Evolutionary conservation across 2,329 filamentous ascomycete species (phyloP).

Genomic region (Leptographium procerum): DNA sequence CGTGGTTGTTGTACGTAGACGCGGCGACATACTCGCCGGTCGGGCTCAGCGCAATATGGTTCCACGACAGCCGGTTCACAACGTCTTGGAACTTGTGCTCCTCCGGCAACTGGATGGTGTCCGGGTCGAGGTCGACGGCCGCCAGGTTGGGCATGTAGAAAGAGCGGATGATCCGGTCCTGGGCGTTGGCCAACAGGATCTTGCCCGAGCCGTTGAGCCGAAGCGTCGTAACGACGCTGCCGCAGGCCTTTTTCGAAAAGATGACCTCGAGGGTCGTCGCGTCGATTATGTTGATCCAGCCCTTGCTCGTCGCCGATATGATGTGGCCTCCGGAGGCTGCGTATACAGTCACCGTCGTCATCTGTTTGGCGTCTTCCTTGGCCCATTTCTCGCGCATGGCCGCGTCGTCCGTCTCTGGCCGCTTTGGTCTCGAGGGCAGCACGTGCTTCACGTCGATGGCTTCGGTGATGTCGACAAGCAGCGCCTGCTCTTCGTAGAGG

Average conservation of each 20-base stretch:
- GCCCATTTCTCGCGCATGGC: slow-evolving; percentile 69
- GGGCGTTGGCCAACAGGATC: slow-evolving; percentile 82
- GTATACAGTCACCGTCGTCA: slow-evolving; percentile 87
- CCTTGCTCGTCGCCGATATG: slow-evolving; percentile 85
- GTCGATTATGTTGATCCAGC: slow-evolving; percentile 92
- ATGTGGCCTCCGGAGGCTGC: slow-evolving; percentile 79
- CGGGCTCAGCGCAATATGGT: slow-evolving; percentile 89
- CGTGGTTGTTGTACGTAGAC: slow-evolving; percentile 95
- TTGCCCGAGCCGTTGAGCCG: slow-evolving; percentile 75
- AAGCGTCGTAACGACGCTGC: slow-evolving; percentile 77
- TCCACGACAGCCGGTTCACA: slow-evolving; percentile 91
- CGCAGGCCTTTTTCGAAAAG: slow-evolving; percentile 80
- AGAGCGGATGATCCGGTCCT: slow-evolving; percentile 89
- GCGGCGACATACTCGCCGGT: slow-evolving; percentile 94
- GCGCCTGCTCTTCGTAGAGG: slow-evolving; percentile 84
- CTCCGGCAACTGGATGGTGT: slow-evolving; percentile 78
- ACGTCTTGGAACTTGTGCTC: slow-evolving; percentile 99
- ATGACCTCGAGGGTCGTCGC: slow-evolving; percentile 69
- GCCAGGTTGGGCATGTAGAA: slow-evolving; percentile 75
- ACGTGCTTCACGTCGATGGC: slow-evolving; percentile 61
- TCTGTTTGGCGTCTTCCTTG: slow-evolving; percentile 86
- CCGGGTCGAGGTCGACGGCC: slow-evolving; percentile 59
- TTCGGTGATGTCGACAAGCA: slow-evolving; percentile 70
- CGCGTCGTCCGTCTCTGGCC: slow-evolving; percentile 60
- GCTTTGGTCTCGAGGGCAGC: slow-evolving; percentile 71